Evolutionary conservation across 768 basidiomycete genomes (phyloP).

Genomic region (Boletus tylopilopsis): DNA sequence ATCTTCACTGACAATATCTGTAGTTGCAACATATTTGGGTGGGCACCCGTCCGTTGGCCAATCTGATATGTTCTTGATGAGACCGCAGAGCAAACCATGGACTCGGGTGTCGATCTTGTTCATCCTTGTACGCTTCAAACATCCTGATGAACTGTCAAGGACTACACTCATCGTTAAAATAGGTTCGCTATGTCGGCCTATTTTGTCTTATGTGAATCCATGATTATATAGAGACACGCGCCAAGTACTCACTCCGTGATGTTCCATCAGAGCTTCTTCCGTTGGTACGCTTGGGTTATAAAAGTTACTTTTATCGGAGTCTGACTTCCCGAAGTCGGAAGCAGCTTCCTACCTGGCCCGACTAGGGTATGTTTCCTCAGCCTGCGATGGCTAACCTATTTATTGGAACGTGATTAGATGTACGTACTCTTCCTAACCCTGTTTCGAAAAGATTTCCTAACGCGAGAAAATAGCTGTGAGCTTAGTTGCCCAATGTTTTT

Average conservation of each 20-base stretch:
- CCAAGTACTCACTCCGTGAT: not conserved
- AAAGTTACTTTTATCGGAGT: not conserved
- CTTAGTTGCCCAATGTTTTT: too few species aligned
- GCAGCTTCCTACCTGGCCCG: constrained; percentile 6
- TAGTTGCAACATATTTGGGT: constrained; percentile 14
- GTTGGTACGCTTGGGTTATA: constrained; percentile 1
- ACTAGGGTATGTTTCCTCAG: not conserved
- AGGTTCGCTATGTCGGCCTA: constrained; percentile 10
- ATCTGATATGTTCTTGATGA: not conserved
- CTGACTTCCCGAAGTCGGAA: not conserved
- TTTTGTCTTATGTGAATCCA: not conserved
- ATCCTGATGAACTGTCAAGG: not conserved
- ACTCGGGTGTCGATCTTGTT: constrained; percentile 2
- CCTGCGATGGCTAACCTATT: too few species aligned
- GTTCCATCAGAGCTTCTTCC: not conserved
- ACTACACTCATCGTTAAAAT: not conserved
- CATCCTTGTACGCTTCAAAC: not conserved
- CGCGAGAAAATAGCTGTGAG: too few species aligned
- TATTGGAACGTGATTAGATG: too few species aligned
- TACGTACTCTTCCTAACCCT: too few species aligned
- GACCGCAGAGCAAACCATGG: constrained; percentile 2
- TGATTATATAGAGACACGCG: too few species aligned
- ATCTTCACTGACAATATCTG: not conserved
- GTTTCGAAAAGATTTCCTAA: too few species aligned
- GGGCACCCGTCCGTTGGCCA: not conserved